A percentile compares a stretch with the other conserved stretches of the same genome.
Evolutionary conservation across 2,329 filamentous ascomycete species (phyloP).

Genomic region (Cytospora piceicola): DNA sequence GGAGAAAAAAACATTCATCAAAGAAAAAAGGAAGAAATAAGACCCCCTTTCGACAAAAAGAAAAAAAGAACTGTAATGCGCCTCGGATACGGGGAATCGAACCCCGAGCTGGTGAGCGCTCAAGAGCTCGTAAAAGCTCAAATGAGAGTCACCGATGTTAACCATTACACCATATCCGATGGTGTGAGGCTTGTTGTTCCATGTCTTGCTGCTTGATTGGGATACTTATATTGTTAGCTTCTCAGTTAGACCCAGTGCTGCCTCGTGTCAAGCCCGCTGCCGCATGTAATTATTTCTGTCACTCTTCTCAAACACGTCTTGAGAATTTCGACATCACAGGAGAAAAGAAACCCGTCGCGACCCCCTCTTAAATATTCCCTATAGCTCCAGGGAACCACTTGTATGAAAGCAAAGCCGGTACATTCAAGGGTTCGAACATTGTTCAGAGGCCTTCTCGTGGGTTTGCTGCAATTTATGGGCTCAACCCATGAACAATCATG

Average conservation of each 20-base stretch:
- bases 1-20: not conserved
- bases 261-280: not conserved
- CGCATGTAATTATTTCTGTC: no score
- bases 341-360: no score
- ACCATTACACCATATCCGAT: slow-evolving; percentile 19
- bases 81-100: slow-evolving; percentile 22
- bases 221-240: not conserved
- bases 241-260: not conserved
- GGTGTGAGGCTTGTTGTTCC: not conserved
- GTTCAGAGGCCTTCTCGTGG: no score
- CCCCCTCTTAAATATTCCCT: no score
- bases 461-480: not conserved
- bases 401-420: no score
- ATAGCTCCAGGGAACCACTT: no score
- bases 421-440: no score
- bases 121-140: not conserved
- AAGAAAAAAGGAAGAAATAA: not conserved
- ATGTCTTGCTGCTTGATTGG: not conserved
- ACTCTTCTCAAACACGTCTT: no score
- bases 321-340: no score
- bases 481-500: not conserved
- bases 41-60: no score
- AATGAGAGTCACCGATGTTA: slow-evolving; percentile 19
- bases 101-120: slow-evolving; percentile 13
- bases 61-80: not conserved